Percentiles rank a stretch among this genome's conserved stretches.
Conservation (phyloP, 2,329 filamentous ascomycete species). For the Cladosporium sp. region DNA sequence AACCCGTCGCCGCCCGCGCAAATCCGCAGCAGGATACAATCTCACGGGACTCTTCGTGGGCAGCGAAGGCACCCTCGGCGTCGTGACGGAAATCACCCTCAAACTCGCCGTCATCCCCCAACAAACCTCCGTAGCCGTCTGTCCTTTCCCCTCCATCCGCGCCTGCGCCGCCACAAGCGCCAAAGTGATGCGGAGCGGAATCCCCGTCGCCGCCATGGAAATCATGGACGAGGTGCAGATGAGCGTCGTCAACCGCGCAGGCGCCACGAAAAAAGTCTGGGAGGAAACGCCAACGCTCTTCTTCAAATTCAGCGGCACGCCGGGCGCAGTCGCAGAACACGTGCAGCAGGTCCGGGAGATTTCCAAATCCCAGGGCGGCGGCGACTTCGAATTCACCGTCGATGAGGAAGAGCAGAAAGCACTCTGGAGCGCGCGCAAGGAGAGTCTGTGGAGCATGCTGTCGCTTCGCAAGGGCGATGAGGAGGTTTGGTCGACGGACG, state of each 20-base stretch:
- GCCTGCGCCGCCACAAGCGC: conserved; percentile 69
- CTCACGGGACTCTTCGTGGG: conserved; percentile 75
- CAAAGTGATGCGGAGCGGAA: conserved; percentile 68
- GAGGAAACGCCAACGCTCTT: conserved; percentile 73
- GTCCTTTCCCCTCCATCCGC: conserved; percentile 71
- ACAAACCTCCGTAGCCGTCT: conserved; percentile 71
- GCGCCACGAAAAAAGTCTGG: conserved; percentile 67
- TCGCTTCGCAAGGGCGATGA: conserved; percentile 50
- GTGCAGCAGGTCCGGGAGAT: conserved; percentile 65
- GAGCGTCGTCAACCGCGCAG: conserved; percentile 71
- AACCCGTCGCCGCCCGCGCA: conserved; percentile 68
- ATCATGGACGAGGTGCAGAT: conserved; percentile 88
- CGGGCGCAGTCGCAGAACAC: conserved; percentile 70
- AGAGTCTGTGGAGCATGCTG: conserved; percentile 58
- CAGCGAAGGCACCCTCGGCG: conserved; percentile 73
- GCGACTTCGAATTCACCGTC: conserved; percentile 53
- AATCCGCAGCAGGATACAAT: conserved; percentile 79
- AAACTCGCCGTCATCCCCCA: conserved; percentile 74
- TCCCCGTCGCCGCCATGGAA: conserved; percentile 73
- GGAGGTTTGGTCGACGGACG: conserved; percentile 59
- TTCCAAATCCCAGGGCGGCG: conserved; percentile 55
- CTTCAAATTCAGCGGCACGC: conserved; percentile 79
- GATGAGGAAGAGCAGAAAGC: conserved; percentile 50
- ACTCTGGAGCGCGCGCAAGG: conserved; percentile 58
- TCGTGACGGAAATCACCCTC: conserved; percentile 78